phyloP scores from a whole-genome alignment of 345 rosid species.

The Euphorbia pulcherrima region DNA sequence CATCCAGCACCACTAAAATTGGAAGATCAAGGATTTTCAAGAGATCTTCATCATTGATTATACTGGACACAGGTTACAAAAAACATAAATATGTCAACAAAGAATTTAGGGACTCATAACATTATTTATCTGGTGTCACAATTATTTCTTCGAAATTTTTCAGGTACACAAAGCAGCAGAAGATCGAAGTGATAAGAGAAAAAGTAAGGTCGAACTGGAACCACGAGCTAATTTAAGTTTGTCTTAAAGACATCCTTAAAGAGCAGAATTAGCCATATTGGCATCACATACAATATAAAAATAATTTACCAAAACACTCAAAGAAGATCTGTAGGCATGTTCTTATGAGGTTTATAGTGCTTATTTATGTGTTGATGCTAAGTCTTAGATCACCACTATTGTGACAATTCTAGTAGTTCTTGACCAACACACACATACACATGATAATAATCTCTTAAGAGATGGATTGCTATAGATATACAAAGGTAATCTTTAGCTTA shows the following conservation, averaged over 20 bases:
- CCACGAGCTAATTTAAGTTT: not conserved
- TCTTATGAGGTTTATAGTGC: not conserved
- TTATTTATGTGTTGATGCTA: not conserved
- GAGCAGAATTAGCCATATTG: too few relatives aligned
- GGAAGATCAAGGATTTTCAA: conserved; percentile 76
- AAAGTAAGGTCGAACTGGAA: too few relatives aligned
- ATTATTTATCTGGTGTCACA: not conserved
- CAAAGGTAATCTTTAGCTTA: not conserved
- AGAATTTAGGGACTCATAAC: conserved; percentile 1
- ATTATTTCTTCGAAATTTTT: too few relatives aligned
- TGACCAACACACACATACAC: not conserved
- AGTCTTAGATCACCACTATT: too few relatives aligned
- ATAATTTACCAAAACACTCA: not conserved
- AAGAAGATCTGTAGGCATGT: not conserved
- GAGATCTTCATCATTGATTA: conserved; percentile 71
- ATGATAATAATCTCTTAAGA: not conserved
- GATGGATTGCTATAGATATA: not conserved
- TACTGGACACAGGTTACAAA: conserved; percentile 34
- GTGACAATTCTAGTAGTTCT: not conserved
- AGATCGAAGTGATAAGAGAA: too few relatives aligned
- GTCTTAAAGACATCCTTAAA: too few relatives aligned
- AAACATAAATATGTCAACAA: conserved; percentile 7
- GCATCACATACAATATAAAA: not conserved
- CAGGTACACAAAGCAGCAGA: not conserved
- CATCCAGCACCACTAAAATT: conserved; percentile 84